Percentiles rank a stretch among this genome's conserved stretches.
Conservation (phyloP, 2,329 filamentous ascomycete genomes). For the Calonectria pauciramosa region DNA sequence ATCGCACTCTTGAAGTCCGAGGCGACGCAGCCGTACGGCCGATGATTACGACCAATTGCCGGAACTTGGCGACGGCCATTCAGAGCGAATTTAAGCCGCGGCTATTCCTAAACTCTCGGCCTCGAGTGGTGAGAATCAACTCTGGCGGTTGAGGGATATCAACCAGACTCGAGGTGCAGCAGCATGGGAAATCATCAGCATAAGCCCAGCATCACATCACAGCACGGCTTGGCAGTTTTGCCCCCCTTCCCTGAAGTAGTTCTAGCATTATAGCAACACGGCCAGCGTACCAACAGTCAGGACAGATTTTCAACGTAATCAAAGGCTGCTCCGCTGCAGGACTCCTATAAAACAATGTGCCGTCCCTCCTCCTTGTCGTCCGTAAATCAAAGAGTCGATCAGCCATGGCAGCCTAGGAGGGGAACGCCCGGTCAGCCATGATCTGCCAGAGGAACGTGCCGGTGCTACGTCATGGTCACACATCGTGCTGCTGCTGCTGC, state of each 20-base stretch:
- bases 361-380: not conserved
- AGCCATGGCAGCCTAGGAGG: not conserved
- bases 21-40: not conserved
- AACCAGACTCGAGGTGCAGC: too few species aligned
- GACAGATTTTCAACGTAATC: not conserved
- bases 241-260: not conserved
- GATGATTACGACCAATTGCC: not conserved
- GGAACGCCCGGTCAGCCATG: not conserved
- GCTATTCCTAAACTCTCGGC: not conserved
- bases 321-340: not conserved
- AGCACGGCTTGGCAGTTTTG: not conserved
- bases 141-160: not conserved
- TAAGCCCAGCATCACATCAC: too few species aligned
- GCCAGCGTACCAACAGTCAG: not conserved
- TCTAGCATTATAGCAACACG: not conserved
- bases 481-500: not conserved
- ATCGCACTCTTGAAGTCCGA: too few species aligned
- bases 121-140: not conserved
- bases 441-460: not conserved
- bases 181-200: not conserved
- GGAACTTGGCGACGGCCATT: not conserved
- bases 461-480: not conserved
- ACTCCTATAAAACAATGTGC: not conserved
- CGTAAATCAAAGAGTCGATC: not conserved
- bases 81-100: not conserved